phyloP scores from a whole-genome alignment of 306 rosid species.

The Arachis hypogaea region DNA sequence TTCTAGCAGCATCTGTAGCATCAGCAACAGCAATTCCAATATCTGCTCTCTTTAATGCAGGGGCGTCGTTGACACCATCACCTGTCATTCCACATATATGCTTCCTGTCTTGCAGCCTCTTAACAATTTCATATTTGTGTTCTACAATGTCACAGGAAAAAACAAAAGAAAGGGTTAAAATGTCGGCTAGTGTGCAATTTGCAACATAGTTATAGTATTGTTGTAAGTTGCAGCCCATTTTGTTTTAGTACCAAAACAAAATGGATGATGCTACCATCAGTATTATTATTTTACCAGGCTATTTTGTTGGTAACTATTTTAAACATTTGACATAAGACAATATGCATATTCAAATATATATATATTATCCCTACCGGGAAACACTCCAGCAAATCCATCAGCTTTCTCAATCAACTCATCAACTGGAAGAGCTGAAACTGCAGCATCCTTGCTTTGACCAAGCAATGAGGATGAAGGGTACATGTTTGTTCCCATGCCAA shows the following conservation, averaged over 20 bases:
- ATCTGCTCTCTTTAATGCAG: slow-evolving; percentile 94
- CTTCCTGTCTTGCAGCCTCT: slow-evolving; percentile 89
- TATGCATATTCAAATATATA: background rate
- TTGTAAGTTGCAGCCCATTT: slow-evolving; percentile 8
- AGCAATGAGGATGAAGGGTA: slow-evolving; percentile 96
- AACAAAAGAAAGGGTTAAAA: slow-evolving; percentile 29
- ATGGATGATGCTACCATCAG: slow-evolving; percentile 17
- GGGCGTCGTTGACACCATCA: slow-evolving; percentile 99
- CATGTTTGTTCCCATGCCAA: slow-evolving; percentile 99
- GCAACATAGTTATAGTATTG: slow-evolving; percentile 11
- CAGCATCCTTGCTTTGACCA: slow-evolving; percentile 83
- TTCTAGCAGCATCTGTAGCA: slow-evolving; percentile 97
- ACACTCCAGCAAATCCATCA: slow-evolving; percentile 99
- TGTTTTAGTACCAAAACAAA: background rate
- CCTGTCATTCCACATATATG: slow-evolving; percentile 99
- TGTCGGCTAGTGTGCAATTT: slow-evolving; percentile 17
- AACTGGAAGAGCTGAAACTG: slow-evolving; percentile 78
- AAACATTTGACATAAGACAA: slow-evolving; percentile 2
- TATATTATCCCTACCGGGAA: slow-evolving; percentile 71
- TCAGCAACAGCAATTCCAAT: slow-evolving; percentile 99
- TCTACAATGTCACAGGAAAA: slow-evolving; percentile 53
- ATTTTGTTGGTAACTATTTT: background rate
- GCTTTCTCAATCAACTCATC: slow-evolving; percentile 99
- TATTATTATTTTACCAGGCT: background rate
- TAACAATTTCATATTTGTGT: slow-evolving; percentile 98